Percentiles rank a stretch among this genome's conserved stretches.
Evolutionary conservation across 306 rosid species (phyloP).

Genomic region (Dryas alaskensis): DNA sequence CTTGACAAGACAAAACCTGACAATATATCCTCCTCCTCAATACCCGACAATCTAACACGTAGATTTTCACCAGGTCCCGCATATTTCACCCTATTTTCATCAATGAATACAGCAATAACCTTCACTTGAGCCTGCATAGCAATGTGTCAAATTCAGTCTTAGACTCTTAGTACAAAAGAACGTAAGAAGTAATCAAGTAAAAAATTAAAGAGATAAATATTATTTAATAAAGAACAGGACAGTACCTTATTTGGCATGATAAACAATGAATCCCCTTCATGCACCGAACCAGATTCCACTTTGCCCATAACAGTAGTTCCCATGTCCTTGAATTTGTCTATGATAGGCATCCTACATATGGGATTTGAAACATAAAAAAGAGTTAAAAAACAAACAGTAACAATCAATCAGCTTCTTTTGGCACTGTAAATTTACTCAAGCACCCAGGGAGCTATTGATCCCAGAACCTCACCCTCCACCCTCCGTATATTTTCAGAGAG

Average conservation of each 20-base stretch:
- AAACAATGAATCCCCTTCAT: conserved; percentile 77
- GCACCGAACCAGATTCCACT: conserved; percentile 82
- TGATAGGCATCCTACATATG: conserved; percentile 76
- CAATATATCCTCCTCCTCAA: conserved; percentile 79
- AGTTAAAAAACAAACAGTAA: neutral
- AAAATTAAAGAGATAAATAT: neutral
- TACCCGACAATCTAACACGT: conserved; percentile 76
- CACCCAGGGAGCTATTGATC: neutral
- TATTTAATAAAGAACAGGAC: neutral
- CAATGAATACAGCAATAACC: conserved; percentile 61
- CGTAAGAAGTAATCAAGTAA: neutral
- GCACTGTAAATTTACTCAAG: neutral
- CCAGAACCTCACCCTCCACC: neutral
- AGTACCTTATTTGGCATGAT: conserved; percentile 96
- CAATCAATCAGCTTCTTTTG: neutral
- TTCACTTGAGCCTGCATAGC: conserved; percentile 71
- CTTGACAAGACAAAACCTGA: conserved; percentile 83
- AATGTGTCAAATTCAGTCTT: conserved; percentile 20
- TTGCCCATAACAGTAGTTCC: conserved; percentile 97
- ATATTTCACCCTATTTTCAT: conserved; percentile 60
- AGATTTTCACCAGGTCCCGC: conserved; percentile 99
- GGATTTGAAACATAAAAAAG: conserved; percentile 13
- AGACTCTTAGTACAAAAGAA: neutral
- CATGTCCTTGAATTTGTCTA: conserved; percentile 95
- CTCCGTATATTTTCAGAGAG: neutral